Base-by-base conservation (phyloP, 805 yeast species). In the Saturnispora zaruensis region DNA sequence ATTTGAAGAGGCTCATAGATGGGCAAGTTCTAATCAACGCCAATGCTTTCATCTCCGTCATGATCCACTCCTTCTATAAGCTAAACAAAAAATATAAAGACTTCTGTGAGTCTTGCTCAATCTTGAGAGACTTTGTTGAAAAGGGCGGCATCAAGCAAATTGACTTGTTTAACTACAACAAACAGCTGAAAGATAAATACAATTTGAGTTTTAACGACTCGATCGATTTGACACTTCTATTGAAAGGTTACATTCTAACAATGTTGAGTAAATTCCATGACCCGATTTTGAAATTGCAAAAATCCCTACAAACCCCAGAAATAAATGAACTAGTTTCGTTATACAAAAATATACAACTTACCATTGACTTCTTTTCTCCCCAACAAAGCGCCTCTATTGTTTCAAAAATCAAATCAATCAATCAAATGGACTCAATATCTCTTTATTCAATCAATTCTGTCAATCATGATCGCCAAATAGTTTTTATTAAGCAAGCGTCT, bases 201-300 rank as follows among this genome's bases (percentile, higher is more conserved):
- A 42, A 41, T 30, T n/a, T 48, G 14, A 48, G 46, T 21, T 42
- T 25, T 16, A 48, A 41, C 18, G 50, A 48, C 43, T 42, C 50
- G 9, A 38, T 48, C 13, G 50, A 48, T 33, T 25, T 48, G 16
- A 25, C 42, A 3, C 26, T 42, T 30, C 32, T 48, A 16, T 23
- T 48, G 14, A 48, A 48, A 16, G 50, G 50, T 24, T 48, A 48
- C 24, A 42, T 48, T 28, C 26, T 48, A 18, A 48, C 50, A 9
- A 48, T 48, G 50, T 48, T 48, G 26, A 48, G 50, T 37, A 48
- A 42, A 37, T 48, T 48, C 18, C 50, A 48, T 20, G 50, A 48
- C 24, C 50, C 50, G 28, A 24, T 48, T 7, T n/a, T 48, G 23
- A 48, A 48, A 36, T 36, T 48, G 20, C 46, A 41, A 37, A 48